These are phyloP conservation scores for Pulveroboletus sp. DNA, from an alignment of 768 basidiomycete species.

Conservation along the genomic window DNA sequence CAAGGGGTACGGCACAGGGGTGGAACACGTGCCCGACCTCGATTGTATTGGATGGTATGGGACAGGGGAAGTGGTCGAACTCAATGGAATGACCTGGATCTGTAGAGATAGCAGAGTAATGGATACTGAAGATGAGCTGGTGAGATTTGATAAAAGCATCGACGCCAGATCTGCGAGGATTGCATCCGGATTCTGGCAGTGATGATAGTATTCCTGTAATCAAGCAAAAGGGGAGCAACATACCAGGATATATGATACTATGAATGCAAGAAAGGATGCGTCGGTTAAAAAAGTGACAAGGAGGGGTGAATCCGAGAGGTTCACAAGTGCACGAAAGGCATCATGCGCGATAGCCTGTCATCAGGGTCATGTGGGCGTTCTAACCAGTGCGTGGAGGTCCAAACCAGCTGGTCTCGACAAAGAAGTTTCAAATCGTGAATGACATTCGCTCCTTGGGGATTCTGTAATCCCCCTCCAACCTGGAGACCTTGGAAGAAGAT, in stretches of 20 bases:
- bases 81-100: slow-evolving; percentile 55
- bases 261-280: slow-evolving; percentile 65
- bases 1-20: slow-evolving; percentile 67
- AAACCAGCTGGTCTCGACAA: slow-evolving; percentile 80
- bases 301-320: slow-evolving; percentile 80
- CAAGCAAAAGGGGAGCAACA: slow-evolving; percentile 27
- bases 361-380: slow-evolving; percentile 14
- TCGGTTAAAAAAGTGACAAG: slow-evolving; percentile 67
- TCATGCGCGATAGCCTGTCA: slow-evolving; percentile 84
- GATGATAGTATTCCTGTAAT: slow-evolving; percentile 8
- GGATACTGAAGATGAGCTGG: slow-evolving; percentile 67
- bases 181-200: slow-evolving; percentile 74
- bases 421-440: slow-evolving; percentile 80
- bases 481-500: slow-evolving; percentile 70
- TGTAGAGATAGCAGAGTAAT: slow-evolving; percentile 57
- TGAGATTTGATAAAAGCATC: slow-evolving; percentile 97
- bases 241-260: slow-evolving; percentile 89
- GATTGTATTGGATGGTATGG: slow-evolving; percentile 71
- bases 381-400: slow-evolving; percentile 30
- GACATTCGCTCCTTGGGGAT: slow-evolving; percentile 57
- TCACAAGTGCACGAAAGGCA: slow-evolving; percentile 90
- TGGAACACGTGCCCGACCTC: slow-evolving; percentile 71
- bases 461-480: slow-evolving; percentile 47
- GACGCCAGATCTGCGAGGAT: slow-evolving; percentile 90
- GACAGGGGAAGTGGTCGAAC: slow-evolving; percentile 38